Conservation (phyloP, 2,329 filamentous ascomycete species). For the Aureobasidium sp. region DNA sequence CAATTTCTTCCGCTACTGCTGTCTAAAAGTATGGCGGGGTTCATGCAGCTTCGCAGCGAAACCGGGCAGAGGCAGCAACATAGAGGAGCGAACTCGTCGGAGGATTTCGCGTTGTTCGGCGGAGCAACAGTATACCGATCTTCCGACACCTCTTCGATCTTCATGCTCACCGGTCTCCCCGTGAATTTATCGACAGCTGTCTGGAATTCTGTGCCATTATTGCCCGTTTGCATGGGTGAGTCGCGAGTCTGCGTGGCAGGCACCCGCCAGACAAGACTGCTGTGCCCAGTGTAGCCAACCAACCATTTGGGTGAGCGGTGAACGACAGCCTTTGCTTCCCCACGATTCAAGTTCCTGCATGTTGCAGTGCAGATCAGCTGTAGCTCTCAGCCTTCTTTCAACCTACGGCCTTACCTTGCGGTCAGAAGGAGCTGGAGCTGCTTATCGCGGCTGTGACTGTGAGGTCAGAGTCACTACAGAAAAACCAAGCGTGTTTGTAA, state of each 20-base stretch:
- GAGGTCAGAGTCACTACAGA: not conserved
- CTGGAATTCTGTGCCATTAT: not conserved
- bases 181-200: not conserved
- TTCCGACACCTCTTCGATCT: not conserved
- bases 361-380: not conserved
- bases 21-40: not conserved
- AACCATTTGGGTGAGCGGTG: not conserved
- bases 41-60: not conserved
- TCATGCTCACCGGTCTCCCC: not conserved
- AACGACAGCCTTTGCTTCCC: not conserved
- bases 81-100: not conserved
- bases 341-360: not conserved
- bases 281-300: not conserved
- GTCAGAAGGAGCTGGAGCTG: not conserved
- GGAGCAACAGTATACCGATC: not conserved
- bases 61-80: not conserved
- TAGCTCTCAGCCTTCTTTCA: not conserved
- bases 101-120: not conserved
- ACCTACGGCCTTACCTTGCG: not conserved
- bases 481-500: not conserved
- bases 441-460: not conserved
- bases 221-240: not conserved
- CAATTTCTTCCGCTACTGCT: not conserved
- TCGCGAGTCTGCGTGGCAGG: not conserved
- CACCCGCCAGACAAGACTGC: not conserved